Evolutionary conservation across 2,329 filamentous ascomycete genomes (phyloP), one percentile per base, ranked within the genome.

Genomic region (Polytolypa hystricis): DNA sequence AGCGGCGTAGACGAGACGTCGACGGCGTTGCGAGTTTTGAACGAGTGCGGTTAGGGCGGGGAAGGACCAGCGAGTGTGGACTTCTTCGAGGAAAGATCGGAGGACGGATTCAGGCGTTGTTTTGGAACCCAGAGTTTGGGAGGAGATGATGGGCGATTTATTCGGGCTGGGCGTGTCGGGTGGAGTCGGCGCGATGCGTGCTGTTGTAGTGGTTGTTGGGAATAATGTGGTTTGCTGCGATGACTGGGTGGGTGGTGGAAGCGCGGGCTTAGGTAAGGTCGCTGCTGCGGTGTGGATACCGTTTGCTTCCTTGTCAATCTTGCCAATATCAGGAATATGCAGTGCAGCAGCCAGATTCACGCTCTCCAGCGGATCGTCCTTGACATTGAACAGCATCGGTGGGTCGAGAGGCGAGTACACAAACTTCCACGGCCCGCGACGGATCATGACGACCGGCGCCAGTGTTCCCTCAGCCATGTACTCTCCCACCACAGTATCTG

Each of bases 391-490:
- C 9, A 95, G 73, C 64, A 91, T 84, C 19, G 83, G 79, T 20
- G 81, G 79, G 54, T 95, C 87, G 15, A 79, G 79, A 5, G 86
- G 78, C 51, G 85, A 94, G 44, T 75, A 85, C 45, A 91, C 77
- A 58, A 86, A 94, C 67, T 95, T 95, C 84, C 84, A 95, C 31
- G 73, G 70, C 6, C 84, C 84, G 37, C 85, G 79, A 40, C 83
- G 79, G 54, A 95, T 95, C 87, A 95, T 95, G 70, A 93, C 84
- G 39, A 93, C 74, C 1, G 87, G 87, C 4, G 82, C 79, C 38
- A 93, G 70, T 1, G 87, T 94, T 32, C 87, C 87, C 62, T 95
- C 87, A 33, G 85, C 87, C 53, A 89, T 93, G 65, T 95, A 95
- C 64, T 95, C 87, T 42, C 85, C 86, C 50, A 89, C 81, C n/a